These are phyloP conservation scores for Clavariopsis aquatica DNA, from an alignment of 495 filamentous ascomycete species.

Conservation along the genomic window DNA sequence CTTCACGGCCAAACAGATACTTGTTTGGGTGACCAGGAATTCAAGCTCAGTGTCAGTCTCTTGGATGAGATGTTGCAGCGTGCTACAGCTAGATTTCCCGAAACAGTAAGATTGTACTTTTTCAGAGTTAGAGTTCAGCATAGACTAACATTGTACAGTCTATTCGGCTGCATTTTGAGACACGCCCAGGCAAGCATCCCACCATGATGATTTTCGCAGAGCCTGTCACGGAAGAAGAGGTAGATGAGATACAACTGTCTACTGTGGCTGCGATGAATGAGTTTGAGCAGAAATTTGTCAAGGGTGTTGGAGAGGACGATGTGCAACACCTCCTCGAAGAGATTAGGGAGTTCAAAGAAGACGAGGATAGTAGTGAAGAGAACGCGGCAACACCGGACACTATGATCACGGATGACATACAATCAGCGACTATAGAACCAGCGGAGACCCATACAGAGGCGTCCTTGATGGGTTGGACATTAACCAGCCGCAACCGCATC, in stretches of 20 bases:
- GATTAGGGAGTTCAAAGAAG: slow-evolving; percentile 48
- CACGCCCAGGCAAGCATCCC: slow-evolving; percentile 57
- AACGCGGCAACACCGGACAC: background rate
- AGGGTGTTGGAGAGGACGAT: slow-evolving; percentile 48
- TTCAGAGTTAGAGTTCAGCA: background rate
- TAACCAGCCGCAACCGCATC: slow-evolving; percentile 71
- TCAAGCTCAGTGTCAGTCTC: slow-evolving; percentile 73
- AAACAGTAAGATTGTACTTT: slow-evolving; percentile 47
- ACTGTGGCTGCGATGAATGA: slow-evolving; percentile 62
- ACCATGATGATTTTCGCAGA: slow-evolving; percentile 90
- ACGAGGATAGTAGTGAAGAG: slow-evolving; percentile 27
- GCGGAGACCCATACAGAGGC: background rate
- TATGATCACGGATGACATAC: background rate
- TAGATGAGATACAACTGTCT: slow-evolving; percentile 70
- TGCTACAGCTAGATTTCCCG: slow-evolving; percentile 70
- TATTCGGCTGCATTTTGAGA: slow-evolving; percentile 85
- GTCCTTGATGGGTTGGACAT: slow-evolving; percentile 62
- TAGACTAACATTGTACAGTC: slow-evolving; percentile 53
- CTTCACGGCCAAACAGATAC: slow-evolving; percentile 72
- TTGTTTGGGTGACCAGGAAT: slow-evolving; percentile 80
- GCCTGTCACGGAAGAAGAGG: slow-evolving; percentile 71
- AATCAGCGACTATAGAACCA: slow-evolving; percentile 20
- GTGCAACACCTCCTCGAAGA: slow-evolving; percentile 38
- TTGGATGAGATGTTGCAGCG: slow-evolving; percentile 76
- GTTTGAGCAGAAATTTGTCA: slow-evolving; percentile 63